A percentile compares a stretch with the other conserved stretches of the same genome.
Conservation (phyloP, 2,329 filamentous ascomycete genomes). For the Xylaria polymorpha region DNA sequence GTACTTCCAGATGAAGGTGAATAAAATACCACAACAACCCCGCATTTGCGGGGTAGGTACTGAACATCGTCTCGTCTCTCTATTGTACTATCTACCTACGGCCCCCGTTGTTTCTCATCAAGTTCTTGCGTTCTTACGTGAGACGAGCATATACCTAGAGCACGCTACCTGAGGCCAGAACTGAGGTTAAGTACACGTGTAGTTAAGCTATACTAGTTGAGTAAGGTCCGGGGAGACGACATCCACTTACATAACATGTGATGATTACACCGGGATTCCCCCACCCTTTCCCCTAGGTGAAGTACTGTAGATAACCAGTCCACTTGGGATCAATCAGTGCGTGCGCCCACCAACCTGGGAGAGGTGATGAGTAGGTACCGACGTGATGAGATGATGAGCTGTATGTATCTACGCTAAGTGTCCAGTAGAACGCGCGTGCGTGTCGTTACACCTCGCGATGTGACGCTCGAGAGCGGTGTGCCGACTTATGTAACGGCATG, state of each 20-base stretch:
- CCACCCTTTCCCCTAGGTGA: not conserved
- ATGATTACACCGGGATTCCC: not conserved
- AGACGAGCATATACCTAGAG: no score
- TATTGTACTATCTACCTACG: not conserved
- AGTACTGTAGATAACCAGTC: no score
- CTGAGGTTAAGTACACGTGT: no score
- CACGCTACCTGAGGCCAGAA: no score
- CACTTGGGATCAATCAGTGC: constrained; percentile 19
- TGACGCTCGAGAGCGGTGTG: constrained; percentile 29
- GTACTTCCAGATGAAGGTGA: not conserved
- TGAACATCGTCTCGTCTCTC: no score
- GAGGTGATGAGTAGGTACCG: not conserved
- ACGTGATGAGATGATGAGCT: constrained; percentile 1
- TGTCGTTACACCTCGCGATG: constrained; percentile 18
- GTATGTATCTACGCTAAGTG: not conserved
- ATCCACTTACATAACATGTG: not conserved
- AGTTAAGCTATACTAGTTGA: not conserved
- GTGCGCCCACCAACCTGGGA: not conserved
- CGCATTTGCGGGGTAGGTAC: not conserved
- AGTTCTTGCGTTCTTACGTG: no score
- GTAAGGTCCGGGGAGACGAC: not conserved
- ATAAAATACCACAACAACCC: constrained; percentile 1
- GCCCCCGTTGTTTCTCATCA: not conserved
- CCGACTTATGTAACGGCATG: constrained; percentile 3
- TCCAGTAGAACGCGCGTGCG: not conserved